A percentile compares a stretch with the other conserved stretches of the same genome.
These are phyloP conservation scores for Fraxinus platypoda DNA, from an alignment of 305 asterid genomes.

Conservation along the genomic window DNA sequence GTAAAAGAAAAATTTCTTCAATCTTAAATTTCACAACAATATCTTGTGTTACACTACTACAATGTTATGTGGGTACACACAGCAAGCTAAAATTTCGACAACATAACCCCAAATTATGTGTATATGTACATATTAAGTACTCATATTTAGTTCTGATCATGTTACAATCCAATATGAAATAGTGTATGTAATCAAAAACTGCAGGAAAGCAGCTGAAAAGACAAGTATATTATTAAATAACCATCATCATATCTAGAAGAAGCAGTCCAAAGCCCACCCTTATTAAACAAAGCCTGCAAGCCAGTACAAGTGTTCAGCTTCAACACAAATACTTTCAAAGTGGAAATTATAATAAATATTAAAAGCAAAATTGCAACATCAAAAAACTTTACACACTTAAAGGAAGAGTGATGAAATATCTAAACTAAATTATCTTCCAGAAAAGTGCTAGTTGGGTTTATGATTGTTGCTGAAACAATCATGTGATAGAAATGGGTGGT, in stretches of 20 bases:
- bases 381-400: not conserved
- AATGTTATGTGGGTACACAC: not conserved
- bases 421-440: conserved; percentile 5
- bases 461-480: not conserved
- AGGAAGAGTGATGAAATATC: not conserved
- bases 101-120: not conserved
- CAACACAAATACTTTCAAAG: not conserved
- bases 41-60: not conserved
- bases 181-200: not conserved
- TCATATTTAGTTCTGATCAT: not conserved
- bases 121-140: not conserved
- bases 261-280: not conserved
- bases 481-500: not conserved
- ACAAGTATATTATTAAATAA: not conserved
- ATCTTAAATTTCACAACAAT: not conserved
- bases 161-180: not conserved
- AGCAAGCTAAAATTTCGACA: not conserved
- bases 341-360: not conserved
- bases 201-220: not conserved
- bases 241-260: not conserved
- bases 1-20: conserved; percentile 25
- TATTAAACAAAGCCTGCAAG: not conserved
- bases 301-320: not conserved
- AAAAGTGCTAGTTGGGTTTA: not conserved
- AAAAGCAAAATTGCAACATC: not conserved